phyloP scores from a whole-genome alignment of 177 flowering plant genomes.

The Tripterygium wilfordii region DNA sequence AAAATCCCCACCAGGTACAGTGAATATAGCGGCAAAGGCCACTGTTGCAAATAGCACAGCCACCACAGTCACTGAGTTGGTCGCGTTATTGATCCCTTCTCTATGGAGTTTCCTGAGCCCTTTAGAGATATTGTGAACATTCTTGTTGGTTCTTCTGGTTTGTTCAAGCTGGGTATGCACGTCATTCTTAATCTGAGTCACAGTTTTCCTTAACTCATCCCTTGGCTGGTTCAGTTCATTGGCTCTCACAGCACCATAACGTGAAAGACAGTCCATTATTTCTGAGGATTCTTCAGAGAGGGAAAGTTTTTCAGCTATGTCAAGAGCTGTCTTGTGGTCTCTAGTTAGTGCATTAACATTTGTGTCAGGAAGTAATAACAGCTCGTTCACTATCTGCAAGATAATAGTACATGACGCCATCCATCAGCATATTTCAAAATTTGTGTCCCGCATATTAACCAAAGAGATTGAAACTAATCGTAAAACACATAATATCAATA shows the following conservation, averaged over 20 bases:
- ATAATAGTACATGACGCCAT: too few relatives aligned
- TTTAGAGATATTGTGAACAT: slow-evolving; percentile 65
- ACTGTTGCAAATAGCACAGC: slow-evolving; percentile 72
- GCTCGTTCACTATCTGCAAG: slow-evolving; percentile 59
- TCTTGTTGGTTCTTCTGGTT: slow-evolving; percentile 63
- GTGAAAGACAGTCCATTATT: slow-evolving; percentile 42
- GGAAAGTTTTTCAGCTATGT: slow-evolving; percentile 68
- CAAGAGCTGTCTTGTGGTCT: slow-evolving; percentile 72
- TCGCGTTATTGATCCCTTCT: slow-evolving; percentile 84
- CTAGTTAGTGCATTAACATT: slow-evolving; percentile 65
- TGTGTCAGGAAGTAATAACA: slow-evolving; percentile 48
- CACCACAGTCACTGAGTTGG: slow-evolving; percentile 81
- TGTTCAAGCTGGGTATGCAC: slow-evolving; percentile 74
- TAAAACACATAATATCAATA: neutral
- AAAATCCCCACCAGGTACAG: slow-evolving; percentile 60
- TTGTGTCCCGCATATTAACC: too few relatives aligned
- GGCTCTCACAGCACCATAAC: slow-evolving; percentile 60
- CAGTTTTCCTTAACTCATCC: slow-evolving; percentile 71
- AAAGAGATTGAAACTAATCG: too few relatives aligned
- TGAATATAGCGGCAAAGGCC: slow-evolving; percentile 66
- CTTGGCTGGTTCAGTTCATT: slow-evolving; percentile 80
- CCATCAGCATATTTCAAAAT: too few relatives aligned
- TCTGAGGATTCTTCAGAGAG: slow-evolving; percentile 51
- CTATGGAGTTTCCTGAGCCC: slow-evolving; percentile 73
- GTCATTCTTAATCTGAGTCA: slow-evolving; percentile 67